These are phyloP conservation scores for Rosa chinensis DNA, from an alignment of 306 rosid species.

Conservation along the genomic window DNA sequence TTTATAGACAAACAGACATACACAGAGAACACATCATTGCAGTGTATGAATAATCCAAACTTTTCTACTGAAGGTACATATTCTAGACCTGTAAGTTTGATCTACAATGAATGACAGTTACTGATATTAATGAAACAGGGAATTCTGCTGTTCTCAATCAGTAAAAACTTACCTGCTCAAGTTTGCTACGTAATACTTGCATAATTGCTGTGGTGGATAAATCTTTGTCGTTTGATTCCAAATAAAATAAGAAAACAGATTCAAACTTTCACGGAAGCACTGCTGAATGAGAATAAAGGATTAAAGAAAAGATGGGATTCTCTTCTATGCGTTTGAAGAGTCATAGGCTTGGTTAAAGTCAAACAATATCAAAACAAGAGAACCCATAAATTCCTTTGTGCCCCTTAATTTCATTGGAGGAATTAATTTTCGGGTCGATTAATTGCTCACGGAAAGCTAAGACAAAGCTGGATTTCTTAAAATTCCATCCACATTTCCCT, in stretches of 20 bases:
- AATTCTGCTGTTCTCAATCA: background rate
- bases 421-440: background rate
- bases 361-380: background rate
- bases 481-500: background rate
- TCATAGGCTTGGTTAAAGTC: background rate
- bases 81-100: background rate
- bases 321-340: background rate
- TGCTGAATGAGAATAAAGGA: background rate
- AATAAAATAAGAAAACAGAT: background rate
- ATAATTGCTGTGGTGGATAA: background rate
- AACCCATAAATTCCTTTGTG: background rate
- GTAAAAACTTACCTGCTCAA: conserved; percentile 12
- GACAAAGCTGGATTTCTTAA: background rate
- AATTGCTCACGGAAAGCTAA: background rate
- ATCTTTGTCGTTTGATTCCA: conserved; percentile 19
- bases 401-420: background rate
- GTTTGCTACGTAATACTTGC: background rate
- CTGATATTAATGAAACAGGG: background rate
- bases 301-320: too few species aligned
- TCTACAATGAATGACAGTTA: background rate
- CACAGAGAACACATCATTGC: background rate
- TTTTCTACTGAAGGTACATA: background rate
- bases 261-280: background rate
- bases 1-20: background rate
- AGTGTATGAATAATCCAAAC: background rate